Evolutionary conservation across 1,284 basidiomycete species (phyloP).

Genomic region (Blastosporella zonata): DNA sequence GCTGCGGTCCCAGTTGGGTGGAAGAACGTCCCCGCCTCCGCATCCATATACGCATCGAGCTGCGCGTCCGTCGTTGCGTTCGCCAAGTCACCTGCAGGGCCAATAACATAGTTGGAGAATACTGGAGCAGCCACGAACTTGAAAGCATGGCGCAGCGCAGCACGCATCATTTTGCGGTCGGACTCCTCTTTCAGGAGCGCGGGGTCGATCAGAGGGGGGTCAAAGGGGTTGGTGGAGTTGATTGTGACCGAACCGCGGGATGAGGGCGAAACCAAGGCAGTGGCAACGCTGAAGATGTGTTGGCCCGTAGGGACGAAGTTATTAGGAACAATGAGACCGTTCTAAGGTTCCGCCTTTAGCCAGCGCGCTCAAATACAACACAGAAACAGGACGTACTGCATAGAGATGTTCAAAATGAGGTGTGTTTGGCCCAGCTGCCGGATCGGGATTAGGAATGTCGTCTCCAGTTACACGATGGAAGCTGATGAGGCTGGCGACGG

Average conservation of each 20-base stretch:
- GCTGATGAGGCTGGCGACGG: constrained; percentile 6
- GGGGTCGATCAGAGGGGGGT: constrained; percentile 14
- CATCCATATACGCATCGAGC: constrained; percentile 13
- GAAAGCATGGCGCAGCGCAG: constrained; percentile 9
- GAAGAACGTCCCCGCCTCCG: constrained; percentile 15
- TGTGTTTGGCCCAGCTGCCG: constrained; percentile 15
- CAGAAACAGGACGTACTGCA: constrained; percentile 5
- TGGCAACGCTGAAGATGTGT: constrained; percentile 14
- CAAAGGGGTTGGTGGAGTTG: constrained; percentile 13
- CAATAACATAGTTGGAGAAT: constrained; percentile 4
- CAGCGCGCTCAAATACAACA: background rate
- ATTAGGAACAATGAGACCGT: constrained; percentile 15
- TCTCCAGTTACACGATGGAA: constrained; percentile 12
- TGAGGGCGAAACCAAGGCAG: constrained; percentile 14
- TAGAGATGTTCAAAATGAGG: constrained; percentile 17
- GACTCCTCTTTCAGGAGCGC: constrained; percentile 10
- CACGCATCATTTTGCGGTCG: constrained; percentile 13
- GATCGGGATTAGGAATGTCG: constrained; percentile 12
- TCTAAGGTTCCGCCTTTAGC: background rate
- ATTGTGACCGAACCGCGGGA: constrained; percentile 15
- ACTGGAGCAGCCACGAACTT: constrained; percentile 7
- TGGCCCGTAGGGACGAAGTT: constrained; percentile 9
- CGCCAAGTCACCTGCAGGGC: constrained; percentile 9
- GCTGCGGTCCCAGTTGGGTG: constrained; percentile 16
- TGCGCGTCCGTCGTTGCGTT: constrained; percentile 15